These are phyloP conservation scores for Trichoderma afroharzianum DNA, from an alignment of 2,329 filamentous ascomycete genomes.

Conservation along the genomic window DNA sequence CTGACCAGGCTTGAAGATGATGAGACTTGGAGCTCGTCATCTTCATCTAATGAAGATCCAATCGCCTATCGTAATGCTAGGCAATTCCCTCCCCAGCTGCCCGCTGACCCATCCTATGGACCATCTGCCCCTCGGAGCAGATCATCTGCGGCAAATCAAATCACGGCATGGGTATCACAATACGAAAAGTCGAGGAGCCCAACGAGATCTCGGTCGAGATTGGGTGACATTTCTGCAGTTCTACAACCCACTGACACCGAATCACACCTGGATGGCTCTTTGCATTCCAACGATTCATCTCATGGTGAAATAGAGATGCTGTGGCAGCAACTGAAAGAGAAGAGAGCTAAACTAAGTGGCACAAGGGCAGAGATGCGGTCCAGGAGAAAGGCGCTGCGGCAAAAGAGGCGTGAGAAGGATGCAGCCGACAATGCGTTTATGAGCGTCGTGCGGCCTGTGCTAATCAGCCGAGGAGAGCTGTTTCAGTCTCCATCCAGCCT, in stretches of 20 bases:
- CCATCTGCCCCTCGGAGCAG: conserved; percentile 25
- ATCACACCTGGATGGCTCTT: conserved; percentile 19
- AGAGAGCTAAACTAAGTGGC: conserved; percentile 28
- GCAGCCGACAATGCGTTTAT: conserved; percentile 41
- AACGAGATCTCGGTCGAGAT: conserved; percentile 18
- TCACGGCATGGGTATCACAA: conserved; percentile 33
- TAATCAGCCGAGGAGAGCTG: conserved; percentile 28
- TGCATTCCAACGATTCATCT: conserved; percentile 23
- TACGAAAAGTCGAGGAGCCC: conserved; percentile 29
- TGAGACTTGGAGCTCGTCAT: conserved; percentile 23
- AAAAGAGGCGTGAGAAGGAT: conserved; percentile 32
- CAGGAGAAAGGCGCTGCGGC: conserved; percentile 31
- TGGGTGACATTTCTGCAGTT: conserved; percentile 13
- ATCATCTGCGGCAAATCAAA: conserved; percentile 31
- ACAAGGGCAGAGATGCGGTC: conserved; percentile 31
- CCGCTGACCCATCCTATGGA: conserved; percentile 25
- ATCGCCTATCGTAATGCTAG: conserved; percentile 30
- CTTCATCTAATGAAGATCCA: conserved; percentile 28
- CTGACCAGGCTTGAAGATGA: conserved; percentile 23
- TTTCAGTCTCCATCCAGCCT: conserved; percentile 22
- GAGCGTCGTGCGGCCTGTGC: conserved; percentile 36
- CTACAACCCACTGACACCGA: conserved; percentile 16
- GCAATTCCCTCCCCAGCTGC: conserved; percentile 32
- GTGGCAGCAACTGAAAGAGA: conserved; percentile 36
- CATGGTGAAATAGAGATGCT: conserved; percentile 33